Base-by-base conservation (phyloP, 352 stramenopile species). In the Phytophthora podocarpi region DNA sequence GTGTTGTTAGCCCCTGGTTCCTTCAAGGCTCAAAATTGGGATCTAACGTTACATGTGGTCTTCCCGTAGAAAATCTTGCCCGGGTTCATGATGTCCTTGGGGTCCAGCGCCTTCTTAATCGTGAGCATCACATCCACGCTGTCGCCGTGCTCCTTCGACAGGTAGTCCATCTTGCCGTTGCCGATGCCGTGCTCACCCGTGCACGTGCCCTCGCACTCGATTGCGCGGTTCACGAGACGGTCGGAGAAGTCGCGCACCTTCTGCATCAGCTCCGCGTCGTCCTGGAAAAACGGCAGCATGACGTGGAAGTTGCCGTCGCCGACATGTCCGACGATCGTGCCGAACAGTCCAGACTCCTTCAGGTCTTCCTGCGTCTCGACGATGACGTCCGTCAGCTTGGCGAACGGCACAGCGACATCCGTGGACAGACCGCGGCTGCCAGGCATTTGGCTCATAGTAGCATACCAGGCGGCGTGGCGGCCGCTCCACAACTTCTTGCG, bases 291-390 rank as follows among this genome's bases (percentile, higher is more conserved):
- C 18, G 97, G 92, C 42, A 99, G 74, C 70, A 99, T 98, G 39
- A 96, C 96, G 77, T 99, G 97, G 72, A 99, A 99, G 78, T 99
- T 99, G 36, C 97, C 97, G 66, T 99, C 97, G 18, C 97, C 88
- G 3, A 97, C 84, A 59, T 96, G 89, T 48, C 85, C 86, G 58
- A 99, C 95, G 46, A 98, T 98, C 24, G 90, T 93, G 31, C 93
- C 95, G 39, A 98, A 89, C 10, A 99, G 69, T 7, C 77, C 80
- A 7, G 86, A 87, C 42, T 91, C 74, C 48, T 91, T 82, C 18
- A 99, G 72, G 51, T 99, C 93, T 23, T 76, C 56, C 53, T 97
- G 92, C 15, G 93, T 99, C 62, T 95, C 90, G 11, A 91, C 80
- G 30, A 99, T 97, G 16, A 98, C 70, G 51, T 98, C 82, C 7